A percentile compares a stretch with the other conserved stretches of the same genome.
phyloP scores from a whole-genome alignment of 352 stramenopile genomes.

The Phytophthora fragariae region DNA sequence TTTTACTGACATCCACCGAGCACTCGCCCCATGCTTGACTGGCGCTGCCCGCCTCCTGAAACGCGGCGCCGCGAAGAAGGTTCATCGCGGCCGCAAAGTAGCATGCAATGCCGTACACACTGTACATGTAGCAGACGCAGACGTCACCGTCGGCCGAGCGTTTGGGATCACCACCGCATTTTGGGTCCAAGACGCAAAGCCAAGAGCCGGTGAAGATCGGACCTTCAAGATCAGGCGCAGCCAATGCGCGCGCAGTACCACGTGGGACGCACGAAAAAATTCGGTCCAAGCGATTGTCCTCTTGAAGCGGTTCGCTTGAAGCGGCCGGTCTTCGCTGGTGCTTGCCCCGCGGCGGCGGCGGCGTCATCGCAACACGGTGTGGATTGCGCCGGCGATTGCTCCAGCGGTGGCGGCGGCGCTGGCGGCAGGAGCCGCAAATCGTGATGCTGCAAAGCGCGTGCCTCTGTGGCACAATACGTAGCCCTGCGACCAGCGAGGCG shows the following conservation, averaged over 20 bases:
- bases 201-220: slow-evolving; percentile 1
- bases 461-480: too few relatives aligned
- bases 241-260: slow-evolving; percentile 5
- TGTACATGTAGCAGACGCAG: too few relatives aligned
- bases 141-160: too few relatives aligned
- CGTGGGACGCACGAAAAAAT: not conserved
- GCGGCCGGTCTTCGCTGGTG: not conserved
- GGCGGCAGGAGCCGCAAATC: not conserved
- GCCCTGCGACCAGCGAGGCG: not conserved
- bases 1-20: not conserved
- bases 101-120: too few relatives aligned
- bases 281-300: not conserved
- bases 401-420: not conserved
- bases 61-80: slow-evolving; percentile 1
- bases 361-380: not conserved
- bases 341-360: not conserved
- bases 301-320: not conserved
- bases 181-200: too few relatives aligned
- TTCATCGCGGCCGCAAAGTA: not conserved
- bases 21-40: not conserved
- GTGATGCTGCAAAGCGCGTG: not conserved
- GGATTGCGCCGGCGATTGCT: not conserved
- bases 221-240: slow-evolving; percentile 3
- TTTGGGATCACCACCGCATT: too few relatives aligned
- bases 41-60: not conserved